These are phyloP conservation scores for Aciculoconidium aculeatum DNA, from an alignment of 805 yeast species.

Conservation along the genomic window DNA sequence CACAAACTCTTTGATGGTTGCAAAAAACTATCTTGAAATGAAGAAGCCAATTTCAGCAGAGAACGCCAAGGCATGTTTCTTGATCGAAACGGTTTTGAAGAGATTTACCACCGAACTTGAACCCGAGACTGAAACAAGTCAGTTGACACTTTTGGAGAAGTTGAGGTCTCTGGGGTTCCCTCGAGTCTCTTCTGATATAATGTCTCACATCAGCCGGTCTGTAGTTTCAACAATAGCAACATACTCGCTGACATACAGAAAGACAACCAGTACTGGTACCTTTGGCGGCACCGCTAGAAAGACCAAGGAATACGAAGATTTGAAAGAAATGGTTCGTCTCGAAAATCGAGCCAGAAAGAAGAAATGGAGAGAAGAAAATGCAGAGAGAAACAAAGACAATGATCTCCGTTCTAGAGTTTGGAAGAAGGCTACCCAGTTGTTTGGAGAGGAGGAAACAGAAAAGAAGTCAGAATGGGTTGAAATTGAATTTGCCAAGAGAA, in stretches of 20 bases:
- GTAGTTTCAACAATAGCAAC: conserved; percentile 8
- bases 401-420: conserved; percentile 76
- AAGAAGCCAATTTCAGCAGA: conserved; percentile 8
- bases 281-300: too few relatives aligned
- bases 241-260: conserved; percentile 13
- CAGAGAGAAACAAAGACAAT: conserved; percentile 77
- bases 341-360: conserved; percentile 77
- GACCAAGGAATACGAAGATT: conserved; percentile 28
- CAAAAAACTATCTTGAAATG: conserved; percentile 25
- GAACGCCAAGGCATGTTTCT: conserved; percentile 15
- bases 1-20: conserved; percentile 23
- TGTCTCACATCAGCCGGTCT: conserved; percentile 5
- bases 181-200: conserved; percentile 6
- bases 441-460: conserved; percentile 53
- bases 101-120: conserved; percentile 10
- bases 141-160: conserved; percentile 1
- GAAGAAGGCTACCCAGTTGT: conserved; percentile 62
- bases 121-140: too few relatives aligned
- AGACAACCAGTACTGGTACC: conserved; percentile 16
- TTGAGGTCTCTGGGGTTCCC: conserved; percentile 5
- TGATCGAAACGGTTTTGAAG: conserved; percentile 20
- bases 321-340: conserved; percentile 51
- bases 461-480: conserved; percentile 66
- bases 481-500: conserved; percentile 61
- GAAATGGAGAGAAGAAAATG: conserved; percentile 78